A percentile compares a stretch with the other conserved stretches of the same genome.
Conservation (phyloP, 73 alveolate genomes). For the Paramecium tetraurelia region DNA sequence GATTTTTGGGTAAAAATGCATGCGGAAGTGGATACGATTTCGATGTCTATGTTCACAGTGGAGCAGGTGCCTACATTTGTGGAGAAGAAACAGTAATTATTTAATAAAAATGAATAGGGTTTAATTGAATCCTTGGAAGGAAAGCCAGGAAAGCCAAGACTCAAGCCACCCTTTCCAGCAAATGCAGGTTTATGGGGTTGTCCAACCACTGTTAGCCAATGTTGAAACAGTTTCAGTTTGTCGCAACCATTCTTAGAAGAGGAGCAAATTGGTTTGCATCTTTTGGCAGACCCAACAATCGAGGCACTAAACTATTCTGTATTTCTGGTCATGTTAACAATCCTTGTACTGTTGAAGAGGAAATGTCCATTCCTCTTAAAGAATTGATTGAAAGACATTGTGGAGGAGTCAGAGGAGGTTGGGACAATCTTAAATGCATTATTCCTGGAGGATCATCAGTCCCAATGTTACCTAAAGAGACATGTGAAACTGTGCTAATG, state of each 20-base stretch:
- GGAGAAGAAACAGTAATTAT: constrained; percentile 88
- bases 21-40: constrained; percentile 77
- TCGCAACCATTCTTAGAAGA: constrained; percentile 90
- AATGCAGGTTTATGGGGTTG: constrained; percentile 92
- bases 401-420: constrained; percentile 94
- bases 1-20: constrained; percentile 78
- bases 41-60: constrained; percentile 73
- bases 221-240: constrained; percentile 90
- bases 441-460: constrained; percentile 95
- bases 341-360: constrained; percentile 91
- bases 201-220: constrained; percentile 89
- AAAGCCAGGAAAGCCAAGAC: constrained; percentile 88
- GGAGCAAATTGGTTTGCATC: constrained; percentile 86
- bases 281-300: constrained; percentile 84
- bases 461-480: constrained; percentile 79
- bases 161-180: constrained; percentile 95
- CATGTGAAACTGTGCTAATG: constrained; percentile 85
- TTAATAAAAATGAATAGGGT: constrained; percentile 71
- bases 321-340: constrained; percentile 89
- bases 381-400: constrained; percentile 88
- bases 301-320: constrained; percentile 85
- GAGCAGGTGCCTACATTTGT: constrained; percentile 93
- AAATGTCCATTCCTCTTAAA: constrained; percentile 83
- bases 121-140: constrained; percentile 88
- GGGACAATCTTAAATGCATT: constrained; percentile 85